These are phyloP conservation scores for Naganishia friedmannii DNA, from an alignment of 768 basidiomycete species.

Conservation along the genomic window DNA sequence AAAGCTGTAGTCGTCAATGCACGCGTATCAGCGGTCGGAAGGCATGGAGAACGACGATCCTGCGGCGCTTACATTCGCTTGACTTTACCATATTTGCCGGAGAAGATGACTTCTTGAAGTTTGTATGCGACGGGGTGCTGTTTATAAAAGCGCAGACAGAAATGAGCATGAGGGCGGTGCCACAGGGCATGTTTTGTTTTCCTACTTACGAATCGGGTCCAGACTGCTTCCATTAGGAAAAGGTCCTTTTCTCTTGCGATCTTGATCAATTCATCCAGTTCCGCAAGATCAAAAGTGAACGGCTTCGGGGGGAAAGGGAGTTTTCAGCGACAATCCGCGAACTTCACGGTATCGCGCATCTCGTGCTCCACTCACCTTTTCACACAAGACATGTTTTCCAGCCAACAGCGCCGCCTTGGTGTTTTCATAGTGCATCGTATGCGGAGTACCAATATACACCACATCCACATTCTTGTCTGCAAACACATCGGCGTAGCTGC, in stretches of 20 bases:
- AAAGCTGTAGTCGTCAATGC: constrained; percentile 48
- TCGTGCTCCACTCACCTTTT: constrained; percentile 58
- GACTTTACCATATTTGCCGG: constrained; percentile 46
- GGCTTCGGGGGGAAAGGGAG: constrained; percentile 52
- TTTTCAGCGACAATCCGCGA: not conserved
- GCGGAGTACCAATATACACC: constrained; percentile 80
- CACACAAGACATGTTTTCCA: constrained; percentile 80
- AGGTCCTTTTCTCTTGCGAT: constrained; percentile 74
- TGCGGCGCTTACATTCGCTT: constrained; percentile 38
- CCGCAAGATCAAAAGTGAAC: constrained; percentile 71
- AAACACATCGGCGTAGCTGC: constrained; percentile 71
- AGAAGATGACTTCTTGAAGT: constrained; percentile 44
- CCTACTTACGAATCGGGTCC: constrained; percentile 69
- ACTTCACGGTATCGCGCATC: too few relatives aligned
- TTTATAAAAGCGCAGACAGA: not conserved
- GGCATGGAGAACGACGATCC: not conserved
- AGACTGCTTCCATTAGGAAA: constrained; percentile 90
- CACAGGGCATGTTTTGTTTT: constrained; percentile 27
- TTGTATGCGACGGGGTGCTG: constrained; percentile 48
- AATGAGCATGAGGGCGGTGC: not conserved
- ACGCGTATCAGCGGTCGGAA: not conserved
- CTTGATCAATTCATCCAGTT: constrained; percentile 68
- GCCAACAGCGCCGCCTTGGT: constrained; percentile 71
- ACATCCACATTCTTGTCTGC: constrained; percentile 71
- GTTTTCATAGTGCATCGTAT: constrained; percentile 76